phyloP scores from a whole-genome alignment of 1,284 basidiomycete genomes.

The Leccinum cinnamomeum region DNA sequence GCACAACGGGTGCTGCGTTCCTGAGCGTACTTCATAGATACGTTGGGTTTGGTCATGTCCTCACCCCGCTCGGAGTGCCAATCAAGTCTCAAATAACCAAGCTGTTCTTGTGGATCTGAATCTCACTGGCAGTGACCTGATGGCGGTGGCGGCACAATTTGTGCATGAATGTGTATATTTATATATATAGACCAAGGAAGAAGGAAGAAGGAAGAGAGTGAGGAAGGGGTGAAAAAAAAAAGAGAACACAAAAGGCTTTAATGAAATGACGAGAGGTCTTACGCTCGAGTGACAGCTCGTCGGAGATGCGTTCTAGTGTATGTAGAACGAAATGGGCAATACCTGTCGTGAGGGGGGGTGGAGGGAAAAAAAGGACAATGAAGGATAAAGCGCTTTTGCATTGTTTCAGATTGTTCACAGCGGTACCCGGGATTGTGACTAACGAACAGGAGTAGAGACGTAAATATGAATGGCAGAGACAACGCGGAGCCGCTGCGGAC shows the following conservation, averaged over 20 bases:
- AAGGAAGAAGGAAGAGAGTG: not conserved
- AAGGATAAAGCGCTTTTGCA: slow-evolving; percentile 1
- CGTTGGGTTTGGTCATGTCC: not conserved
- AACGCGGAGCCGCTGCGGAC: slow-evolving; percentile 33
- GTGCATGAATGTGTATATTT: not conserved
- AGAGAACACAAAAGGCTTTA: not conserved
- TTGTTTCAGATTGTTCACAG: slow-evolving; percentile 7
- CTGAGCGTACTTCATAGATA: not conserved
- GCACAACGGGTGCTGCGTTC: not conserved
- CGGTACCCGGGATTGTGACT: slow-evolving; percentile 12
- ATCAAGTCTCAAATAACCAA: not conserved
- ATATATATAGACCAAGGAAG: not conserved
- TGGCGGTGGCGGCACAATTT: not conserved
- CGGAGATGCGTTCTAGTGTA: not conserved
- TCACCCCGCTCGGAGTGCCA: not conserved
- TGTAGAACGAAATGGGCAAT: not conserved
- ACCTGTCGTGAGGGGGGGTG: not conserved
- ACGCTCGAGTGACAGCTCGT: not conserved
- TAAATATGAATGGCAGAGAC: slow-evolving; percentile 17
- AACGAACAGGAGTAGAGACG: slow-evolving; percentile 17
- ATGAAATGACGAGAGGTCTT: slow-evolving; percentile 16
- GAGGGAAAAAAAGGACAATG: slow-evolving; percentile 2
- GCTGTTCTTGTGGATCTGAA: not conserved
- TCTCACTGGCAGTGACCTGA: not conserved
- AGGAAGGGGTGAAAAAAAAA: not conserved